Evolutionary conservation across 2,329 filamentous ascomycete species (phyloP).

Genomic region (Exophiala viscosa): DNA sequence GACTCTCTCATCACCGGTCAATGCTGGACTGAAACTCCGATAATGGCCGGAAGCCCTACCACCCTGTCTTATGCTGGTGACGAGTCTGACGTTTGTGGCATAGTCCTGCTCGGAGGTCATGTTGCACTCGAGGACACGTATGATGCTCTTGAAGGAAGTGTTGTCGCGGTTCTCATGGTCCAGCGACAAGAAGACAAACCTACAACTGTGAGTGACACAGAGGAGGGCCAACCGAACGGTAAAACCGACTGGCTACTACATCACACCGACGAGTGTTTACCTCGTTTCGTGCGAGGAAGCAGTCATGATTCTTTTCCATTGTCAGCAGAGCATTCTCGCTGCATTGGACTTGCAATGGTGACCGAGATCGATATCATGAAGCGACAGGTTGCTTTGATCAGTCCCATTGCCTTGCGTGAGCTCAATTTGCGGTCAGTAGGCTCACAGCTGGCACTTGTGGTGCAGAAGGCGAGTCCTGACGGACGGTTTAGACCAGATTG

Average conservation of each 20-base stretch:
- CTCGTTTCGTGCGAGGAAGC: slow-evolving; percentile 4
- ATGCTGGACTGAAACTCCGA: slow-evolving; percentile 45
- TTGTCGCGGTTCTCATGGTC: slow-evolving; percentile 51
- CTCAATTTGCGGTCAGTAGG: slow-evolving; percentile 7
- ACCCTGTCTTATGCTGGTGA: slow-evolving; percentile 41
- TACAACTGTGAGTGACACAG: background rate
- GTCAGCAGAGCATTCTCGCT: slow-evolving; percentile 13
- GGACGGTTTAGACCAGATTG: slow-evolving; percentile 19
- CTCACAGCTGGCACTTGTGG: slow-evolving; percentile 15
- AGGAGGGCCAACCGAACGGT: background rate
- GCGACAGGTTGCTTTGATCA: slow-evolving; percentile 11
- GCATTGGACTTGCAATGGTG: slow-evolving; percentile 20
- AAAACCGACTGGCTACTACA: background rate
- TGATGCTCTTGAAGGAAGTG: slow-evolving; percentile 51
- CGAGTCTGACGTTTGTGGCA: slow-evolving; percentile 48
- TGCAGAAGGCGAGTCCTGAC: slow-evolving; percentile 20
- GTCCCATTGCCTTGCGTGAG: slow-evolving; percentile 3
- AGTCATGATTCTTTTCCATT: slow-evolving; percentile 1
- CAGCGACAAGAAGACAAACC: background rate
- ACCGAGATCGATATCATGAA: slow-evolving; percentile 15
- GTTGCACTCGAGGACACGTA: slow-evolving; percentile 46
- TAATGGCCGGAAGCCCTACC: slow-evolving; percentile 37
- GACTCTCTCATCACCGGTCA: slow-evolving; percentile 32
- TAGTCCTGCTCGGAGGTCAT: slow-evolving; percentile 48
- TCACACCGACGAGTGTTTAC: slow-evolving; percentile 16